These are phyloP conservation scores for Carallia pectinifolia DNA, from an alignment of 345 rosid species.

Conservation along the genomic window DNA sequence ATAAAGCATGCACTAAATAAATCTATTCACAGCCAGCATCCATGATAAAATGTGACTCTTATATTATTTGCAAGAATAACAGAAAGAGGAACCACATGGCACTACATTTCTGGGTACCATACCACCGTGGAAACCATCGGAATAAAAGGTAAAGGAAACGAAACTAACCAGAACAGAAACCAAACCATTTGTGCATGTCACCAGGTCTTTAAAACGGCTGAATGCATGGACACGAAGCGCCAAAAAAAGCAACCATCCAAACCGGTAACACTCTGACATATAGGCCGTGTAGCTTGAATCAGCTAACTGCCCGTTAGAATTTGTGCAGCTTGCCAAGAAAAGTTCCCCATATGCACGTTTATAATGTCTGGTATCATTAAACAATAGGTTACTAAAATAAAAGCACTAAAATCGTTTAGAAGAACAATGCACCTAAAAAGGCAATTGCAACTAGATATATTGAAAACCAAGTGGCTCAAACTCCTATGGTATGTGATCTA, in stretches of 20 bases:
- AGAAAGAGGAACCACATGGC: too few relatives aligned
- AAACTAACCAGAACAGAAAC: conserved; percentile 85
- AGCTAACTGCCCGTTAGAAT: conserved; percentile 43
- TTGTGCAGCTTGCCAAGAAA: conserved; percentile 54
- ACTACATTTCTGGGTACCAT: neutral
- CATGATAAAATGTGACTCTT: too few relatives aligned
- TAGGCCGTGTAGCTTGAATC: conserved; percentile 36
- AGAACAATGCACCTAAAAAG: too few relatives aligned
- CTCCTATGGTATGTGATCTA: too few relatives aligned
- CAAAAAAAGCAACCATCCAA: conserved; percentile 93
- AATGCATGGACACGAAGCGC: conserved; percentile 83
- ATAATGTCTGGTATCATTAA: neutral
- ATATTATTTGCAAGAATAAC: too few relatives aligned
- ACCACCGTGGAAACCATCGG: neutral
- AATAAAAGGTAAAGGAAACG: neutral
- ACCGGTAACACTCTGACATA: conserved; percentile 59
- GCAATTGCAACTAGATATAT: too few relatives aligned
- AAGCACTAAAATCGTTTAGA: too few relatives aligned
- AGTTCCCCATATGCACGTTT: conserved; percentile 36
- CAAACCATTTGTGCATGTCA: conserved; percentile 81
- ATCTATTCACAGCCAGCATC: too few relatives aligned
- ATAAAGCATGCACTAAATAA: neutral
- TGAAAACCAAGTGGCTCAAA: too few relatives aligned
- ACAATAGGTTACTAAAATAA: too few relatives aligned
- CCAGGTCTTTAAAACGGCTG: conserved; percentile 81